Percentiles rank a stretch among this genome's conserved stretches.
Evolutionary conservation across 2,329 filamentous ascomycete genomes (phyloP).

Genomic region (Curvularia hawaiiensis): DNA sequence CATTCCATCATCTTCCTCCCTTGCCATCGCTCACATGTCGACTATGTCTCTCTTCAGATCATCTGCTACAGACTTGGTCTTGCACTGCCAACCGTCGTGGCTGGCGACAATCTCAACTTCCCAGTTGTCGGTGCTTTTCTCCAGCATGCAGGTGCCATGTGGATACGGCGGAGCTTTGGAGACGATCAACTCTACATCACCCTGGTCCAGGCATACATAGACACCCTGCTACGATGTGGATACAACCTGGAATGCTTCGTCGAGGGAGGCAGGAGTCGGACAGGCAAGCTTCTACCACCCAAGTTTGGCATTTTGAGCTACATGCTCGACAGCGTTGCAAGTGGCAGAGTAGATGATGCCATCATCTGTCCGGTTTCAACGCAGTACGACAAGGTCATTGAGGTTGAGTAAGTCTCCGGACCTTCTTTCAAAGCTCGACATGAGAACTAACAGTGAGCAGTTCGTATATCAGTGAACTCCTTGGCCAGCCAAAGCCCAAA

Average conservation of each 20-base stretch:
- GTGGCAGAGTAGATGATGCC: constrained; percentile 84
- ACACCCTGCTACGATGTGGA: constrained; percentile 85
- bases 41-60: constrained; percentile 92
- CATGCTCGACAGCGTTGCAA: constrained; percentile 86
- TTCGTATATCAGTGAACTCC: constrained; percentile 90
- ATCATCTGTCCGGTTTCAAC: constrained; percentile 96
- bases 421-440: not conserved
- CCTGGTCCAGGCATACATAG: constrained; percentile 95
- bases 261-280: constrained; percentile 92
- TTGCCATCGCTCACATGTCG: constrained; percentile 92
- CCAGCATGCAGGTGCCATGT: constrained; percentile 96
- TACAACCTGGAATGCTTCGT: constrained; percentile 98
- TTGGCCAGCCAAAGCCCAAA: constrained; percentile 93
- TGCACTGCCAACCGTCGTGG: constrained; percentile 86
- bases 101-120: constrained; percentile 96
- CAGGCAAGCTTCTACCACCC: constrained; percentile 88
- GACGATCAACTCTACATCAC: constrained; percentile 90
- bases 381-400: constrained; percentile 98
- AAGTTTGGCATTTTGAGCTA: constrained; percentile 97
- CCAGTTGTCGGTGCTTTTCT: constrained; percentile 87
- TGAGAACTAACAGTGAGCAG: constrained; percentile 36
- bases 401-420: constrained; percentile 61
- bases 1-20: constrained; percentile 96
- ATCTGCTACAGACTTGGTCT: constrained; percentile 95
- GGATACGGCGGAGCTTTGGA: constrained; percentile 90